phyloP scores from a whole-genome alignment of 2,329 filamentous ascomycete genomes.

The Microdochium nivale region DNA sequence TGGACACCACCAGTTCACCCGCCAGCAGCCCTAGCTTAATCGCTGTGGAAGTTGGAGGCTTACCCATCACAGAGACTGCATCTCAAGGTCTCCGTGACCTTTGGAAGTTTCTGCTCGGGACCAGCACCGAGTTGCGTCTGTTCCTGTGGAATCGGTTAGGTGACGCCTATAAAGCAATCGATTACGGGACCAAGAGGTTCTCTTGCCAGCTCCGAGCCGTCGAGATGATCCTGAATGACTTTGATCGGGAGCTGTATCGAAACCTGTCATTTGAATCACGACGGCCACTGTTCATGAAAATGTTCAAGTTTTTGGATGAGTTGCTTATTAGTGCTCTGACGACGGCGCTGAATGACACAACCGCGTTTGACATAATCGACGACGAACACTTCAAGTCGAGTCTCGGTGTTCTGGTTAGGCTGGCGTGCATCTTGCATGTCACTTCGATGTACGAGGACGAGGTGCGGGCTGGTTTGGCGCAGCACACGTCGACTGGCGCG shows the following conservation, averaged over 20 bases:
- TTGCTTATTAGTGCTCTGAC: conserved; percentile 64
- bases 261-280: conserved; percentile 53
- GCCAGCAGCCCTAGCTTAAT: conserved; percentile 4
- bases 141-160: conserved; percentile 89
- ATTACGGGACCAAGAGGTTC: conserved; percentile 79
- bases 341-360: conserved; percentile 56
- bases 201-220: conserved; percentile 82
- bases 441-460: conserved; percentile 79
- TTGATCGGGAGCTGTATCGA: conserved; percentile 55
- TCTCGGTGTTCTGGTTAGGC: conserved; percentile 59
- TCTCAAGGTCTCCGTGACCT: conserved; percentile 62
- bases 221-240: conserved; percentile 64
- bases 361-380: conserved; percentile 76
- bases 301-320: conserved; percentile 72
- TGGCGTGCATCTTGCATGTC: conserved; percentile 69
- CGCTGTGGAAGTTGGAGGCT: conserved; percentile 6
- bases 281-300: conserved; percentile 63
- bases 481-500: conserved; percentile 48
- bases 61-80: conserved; percentile 41
- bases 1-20: conserved; percentile 5
- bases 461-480: conserved; percentile 65
- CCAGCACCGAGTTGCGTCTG: conserved; percentile 73
- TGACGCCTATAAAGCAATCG: conserved; percentile 78
- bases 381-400: conserved; percentile 68
- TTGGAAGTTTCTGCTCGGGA: conserved; percentile 74